Conservation (phyloP, 352 stramenopile species). For the Pseudoperonospora humuli region DNA sequence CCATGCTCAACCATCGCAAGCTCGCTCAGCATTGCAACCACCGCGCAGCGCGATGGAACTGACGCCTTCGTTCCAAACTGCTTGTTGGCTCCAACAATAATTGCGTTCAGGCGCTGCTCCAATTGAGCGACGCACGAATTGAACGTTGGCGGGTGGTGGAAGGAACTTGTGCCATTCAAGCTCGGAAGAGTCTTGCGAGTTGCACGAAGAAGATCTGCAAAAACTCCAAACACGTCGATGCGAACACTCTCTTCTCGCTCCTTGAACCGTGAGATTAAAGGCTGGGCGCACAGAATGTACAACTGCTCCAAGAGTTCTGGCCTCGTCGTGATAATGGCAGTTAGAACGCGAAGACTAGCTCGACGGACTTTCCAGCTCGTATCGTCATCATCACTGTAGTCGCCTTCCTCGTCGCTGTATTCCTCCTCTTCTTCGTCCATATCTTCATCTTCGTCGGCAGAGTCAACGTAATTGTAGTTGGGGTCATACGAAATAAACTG, state of each 20-base stretch:
- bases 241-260: conserved; percentile 99
- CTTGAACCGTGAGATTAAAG: conserved; percentile 87
- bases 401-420: conserved; percentile 76
- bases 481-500: conserved; percentile 97
- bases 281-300: conserved; percentile 76
- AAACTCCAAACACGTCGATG: conserved; percentile 94
- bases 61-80: conserved; percentile 75
- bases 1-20: conserved; percentile 72
- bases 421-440: conserved; percentile 83
- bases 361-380: conserved; percentile 96
- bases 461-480: conserved; percentile 97
- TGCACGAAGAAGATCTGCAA: conserved; percentile 87
- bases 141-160: conserved; percentile 26
- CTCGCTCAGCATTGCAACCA: conserved; percentile 81
- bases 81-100: conserved; percentile 72
- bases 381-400: conserved; percentile 92
- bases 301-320: conserved; percentile 79
- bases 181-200: conserved; percentile 46
- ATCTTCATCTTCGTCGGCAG: conserved; percentile 85
- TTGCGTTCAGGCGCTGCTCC: conserved; percentile 54
- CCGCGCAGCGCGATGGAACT: conserved; percentile 66
- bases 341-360: conserved; percentile 88
- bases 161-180: conserved; percentile 13
- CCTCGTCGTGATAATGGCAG: conserved; percentile 87
- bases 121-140: conserved; percentile 46